These are phyloP conservation scores for Liriodendron chinense DNA, from an alignment of 164 flowering plant species.

Conservation along the genomic window DNA sequence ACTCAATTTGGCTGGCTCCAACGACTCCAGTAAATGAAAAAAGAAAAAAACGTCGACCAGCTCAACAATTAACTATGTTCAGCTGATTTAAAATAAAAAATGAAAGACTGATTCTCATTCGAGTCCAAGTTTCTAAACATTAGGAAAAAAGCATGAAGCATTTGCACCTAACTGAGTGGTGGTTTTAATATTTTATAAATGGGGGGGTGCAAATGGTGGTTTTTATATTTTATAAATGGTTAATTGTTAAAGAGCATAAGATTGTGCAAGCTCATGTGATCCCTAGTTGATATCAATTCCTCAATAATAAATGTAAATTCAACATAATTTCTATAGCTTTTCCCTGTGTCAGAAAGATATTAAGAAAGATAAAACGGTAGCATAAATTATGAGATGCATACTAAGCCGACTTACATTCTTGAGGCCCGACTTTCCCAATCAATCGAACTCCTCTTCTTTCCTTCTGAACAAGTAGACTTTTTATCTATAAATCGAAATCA, in stretches of 20 bases:
- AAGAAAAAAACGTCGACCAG: too few species aligned
- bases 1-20: not conserved
- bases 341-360: not conserved
- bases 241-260: not conserved
- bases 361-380: not conserved
- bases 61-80: not conserved
- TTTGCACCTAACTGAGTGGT: not conserved
- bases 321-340: not conserved
- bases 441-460: not conserved
- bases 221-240: not conserved
- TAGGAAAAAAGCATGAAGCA: not conserved
- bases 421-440: not conserved
- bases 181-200: too few species aligned
- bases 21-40: too few species aligned
- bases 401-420: not conserved
- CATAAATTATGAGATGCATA: not conserved
- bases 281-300: not conserved
- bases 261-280: not conserved
- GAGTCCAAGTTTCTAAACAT: not conserved
- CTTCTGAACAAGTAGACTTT: not conserved
- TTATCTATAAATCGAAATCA: not conserved
- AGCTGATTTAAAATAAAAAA: too few species aligned
- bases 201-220: not conserved
- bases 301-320: not conserved
- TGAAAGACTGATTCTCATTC: not conserved